Conservation (phyloP, 805 yeast genomes). For the Yarrowia deformans region DNA sequence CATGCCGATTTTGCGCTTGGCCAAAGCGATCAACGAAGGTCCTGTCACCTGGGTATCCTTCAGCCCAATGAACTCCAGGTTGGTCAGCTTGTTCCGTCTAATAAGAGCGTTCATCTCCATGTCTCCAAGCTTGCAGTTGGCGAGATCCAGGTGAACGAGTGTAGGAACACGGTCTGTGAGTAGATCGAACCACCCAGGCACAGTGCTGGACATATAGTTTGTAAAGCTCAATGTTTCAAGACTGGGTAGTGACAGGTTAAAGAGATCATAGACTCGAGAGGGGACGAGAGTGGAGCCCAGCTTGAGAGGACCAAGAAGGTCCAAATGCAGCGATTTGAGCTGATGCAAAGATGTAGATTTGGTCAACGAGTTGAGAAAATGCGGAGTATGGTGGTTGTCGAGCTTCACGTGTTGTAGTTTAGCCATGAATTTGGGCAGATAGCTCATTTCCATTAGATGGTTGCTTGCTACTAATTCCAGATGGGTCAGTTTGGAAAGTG, state of each 20-base stretch:
- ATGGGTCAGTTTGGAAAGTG: constrained; percentile 3
- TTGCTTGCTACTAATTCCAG: constrained; percentile 16
- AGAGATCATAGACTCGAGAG: neutral
- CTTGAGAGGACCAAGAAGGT: constrained; percentile 15
- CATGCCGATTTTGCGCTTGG: constrained; percentile 6
- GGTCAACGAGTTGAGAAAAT: constrained; percentile 33
- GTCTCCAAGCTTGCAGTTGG: constrained; percentile 16
- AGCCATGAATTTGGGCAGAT: constrained; percentile 13
- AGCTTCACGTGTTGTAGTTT: constrained; percentile 18
- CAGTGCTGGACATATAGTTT: constrained; percentile 8
- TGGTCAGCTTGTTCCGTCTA: neutral
- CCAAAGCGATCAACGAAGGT: neutral
- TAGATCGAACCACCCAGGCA: constrained; percentile 23
- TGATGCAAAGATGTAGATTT: constrained; percentile 9
- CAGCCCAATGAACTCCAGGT: constrained; percentile 1
- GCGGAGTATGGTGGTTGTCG: constrained; percentile 36
- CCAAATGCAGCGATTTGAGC: constrained; percentile 21
- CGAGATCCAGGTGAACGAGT: constrained; percentile 14
- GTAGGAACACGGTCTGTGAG: constrained; percentile 1
- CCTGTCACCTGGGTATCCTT: constrained; percentile 21
- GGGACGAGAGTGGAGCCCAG: constrained; percentile 20
- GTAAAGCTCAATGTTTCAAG: constrained; percentile 12
- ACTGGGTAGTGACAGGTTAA: neutral
- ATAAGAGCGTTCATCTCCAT: constrained; percentile 15
- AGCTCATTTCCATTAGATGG: constrained; percentile 16